A percentile compares a stretch with the other conserved stretches of the same genome.
These are phyloP conservation scores for Amylostereum chailletii DNA, from an alignment of 1,284 basidiomycete species.

Conservation along the genomic window DNA sequence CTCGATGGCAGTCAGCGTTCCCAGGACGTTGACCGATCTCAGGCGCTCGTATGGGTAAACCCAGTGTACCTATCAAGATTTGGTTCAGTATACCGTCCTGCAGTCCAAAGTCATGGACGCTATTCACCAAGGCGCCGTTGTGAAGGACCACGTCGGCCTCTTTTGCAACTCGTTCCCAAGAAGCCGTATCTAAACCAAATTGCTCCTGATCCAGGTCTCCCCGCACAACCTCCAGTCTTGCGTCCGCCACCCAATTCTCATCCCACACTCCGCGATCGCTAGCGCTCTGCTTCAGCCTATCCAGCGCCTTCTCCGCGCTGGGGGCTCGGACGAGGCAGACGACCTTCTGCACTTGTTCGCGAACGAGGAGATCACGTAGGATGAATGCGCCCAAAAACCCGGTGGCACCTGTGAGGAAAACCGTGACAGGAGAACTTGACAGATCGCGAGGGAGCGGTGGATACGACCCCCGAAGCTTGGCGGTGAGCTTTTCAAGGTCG, in stretches of 20 bases:
- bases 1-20: slow-evolving; percentile 78
- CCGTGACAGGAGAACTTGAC: slow-evolving; percentile 48
- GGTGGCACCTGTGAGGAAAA: slow-evolving; percentile 96
- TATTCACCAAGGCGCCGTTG: slow-evolving; percentile 88
- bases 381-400: slow-evolving; percentile 97
- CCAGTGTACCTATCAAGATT: slow-evolving; percentile 78
- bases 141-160: slow-evolving; percentile 87
- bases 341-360: slow-evolving; percentile 73
- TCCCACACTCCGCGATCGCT: slow-evolving; percentile 88
- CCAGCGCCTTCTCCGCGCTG: slow-evolving; percentile 54
- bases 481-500: slow-evolving; percentile 66
- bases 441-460: slow-evolving; percentile 45
- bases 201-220: slow-evolving; percentile 78
- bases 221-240: slow-evolving; percentile 74
- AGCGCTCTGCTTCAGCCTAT: slow-evolving; percentile 71
- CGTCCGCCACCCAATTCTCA: slow-evolving; percentile 72
- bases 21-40: slow-evolving; percentile 85
- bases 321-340: slow-evolving; percentile 85
- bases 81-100: too few species aligned
- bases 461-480: slow-evolving; percentile 57
- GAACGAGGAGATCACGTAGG: slow-evolving; percentile 71
- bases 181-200: slow-evolving; percentile 65
- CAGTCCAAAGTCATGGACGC: not conserved
- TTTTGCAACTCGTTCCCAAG: slow-evolving; percentile 63
- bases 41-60: slow-evolving; percentile 97